Percentiles rank a stretch among this genome's conserved stretches.
These are phyloP conservation scores for Tuctoria greenei DNA, from an alignment of 176 grass and related monocot genomes.

Conservation along the genomic window DNA sequence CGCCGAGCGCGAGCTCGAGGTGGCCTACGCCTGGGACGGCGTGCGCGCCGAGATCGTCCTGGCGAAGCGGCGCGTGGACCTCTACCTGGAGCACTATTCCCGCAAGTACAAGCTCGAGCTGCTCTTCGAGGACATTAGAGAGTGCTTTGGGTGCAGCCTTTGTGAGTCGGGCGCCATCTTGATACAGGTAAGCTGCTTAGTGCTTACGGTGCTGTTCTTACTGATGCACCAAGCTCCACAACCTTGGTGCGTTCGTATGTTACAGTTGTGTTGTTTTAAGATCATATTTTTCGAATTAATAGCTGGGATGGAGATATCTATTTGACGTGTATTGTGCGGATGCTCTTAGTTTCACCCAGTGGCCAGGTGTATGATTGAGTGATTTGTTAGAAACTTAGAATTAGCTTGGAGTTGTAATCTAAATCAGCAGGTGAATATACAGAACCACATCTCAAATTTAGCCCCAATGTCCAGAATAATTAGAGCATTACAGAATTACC, in stretches of 20 bases:
- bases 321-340: neutral
- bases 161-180: conserved; percentile 50
- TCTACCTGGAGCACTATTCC: conserved; percentile 61
- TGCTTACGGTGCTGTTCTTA: neutral
- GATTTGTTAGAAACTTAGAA: neutral
- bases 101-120: conserved; percentile 69
- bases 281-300: neutral
- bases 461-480: neutral
- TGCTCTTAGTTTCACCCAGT: conserved; percentile 2
- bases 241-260: neutral
- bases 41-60: conserved; percentile 81
- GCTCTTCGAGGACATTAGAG: conserved; percentile 67
- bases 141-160: conserved; percentile 55
- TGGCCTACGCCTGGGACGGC: conserved; percentile 53
- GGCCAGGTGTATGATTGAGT: neutral
- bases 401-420: neutral
- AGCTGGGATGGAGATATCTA: neutral
- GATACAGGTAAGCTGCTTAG: conserved; percentile 58
- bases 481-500: neutral
- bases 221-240: neutral
- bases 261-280: neutral
- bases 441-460: neutral
- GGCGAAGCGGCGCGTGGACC: conserved; percentile 58
- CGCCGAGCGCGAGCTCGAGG: conserved; percentile 44
- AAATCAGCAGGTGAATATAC: neutral